Evolutionary conservation across 1,284 basidiomycete genomes (phyloP), one percentile per base, ranked within the genome.

Genomic region (Trichosporon sp.): DNA sequence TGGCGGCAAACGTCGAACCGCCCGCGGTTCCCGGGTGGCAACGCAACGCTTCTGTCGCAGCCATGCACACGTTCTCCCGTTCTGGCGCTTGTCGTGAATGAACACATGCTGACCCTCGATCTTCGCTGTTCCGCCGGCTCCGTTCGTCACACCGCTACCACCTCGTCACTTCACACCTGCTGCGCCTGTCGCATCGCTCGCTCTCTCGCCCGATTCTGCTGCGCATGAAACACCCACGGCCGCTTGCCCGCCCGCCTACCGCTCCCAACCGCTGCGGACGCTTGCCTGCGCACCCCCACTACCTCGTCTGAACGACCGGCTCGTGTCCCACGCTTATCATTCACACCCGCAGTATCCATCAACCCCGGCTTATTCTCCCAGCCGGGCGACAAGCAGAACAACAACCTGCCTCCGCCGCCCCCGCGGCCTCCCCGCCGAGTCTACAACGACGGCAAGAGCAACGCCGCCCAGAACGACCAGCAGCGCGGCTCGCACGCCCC

Each of bases 361-460:
- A 73, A 73, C 66, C 70, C 72, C 21, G 72, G 71, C n/a, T 60
- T 73, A 18, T 73, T 73, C 62, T 66, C 70, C 15, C 56, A 60
- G 56, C 29, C 56, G 6, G 56, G 56, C 4, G 56, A 31, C 66
- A 66, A n/a, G 44, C 68, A 7, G 64, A 68, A 68, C 47, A 68
- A 68, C 47, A 62, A 68, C 38, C 60, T 71, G 65, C 70, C 72
- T 2, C 70, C 70, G 11, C 76, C 77, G 3, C 79, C 80, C 1
- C 78, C 80, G 38, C 75, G 80, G 21, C 80, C 79, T 1, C 77
- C 80, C 7, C 70, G 80, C 25, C 74, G 79, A 2, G 76, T 76
- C 47, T 72, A 74, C 65, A 70, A 72, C 11, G 66, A 72, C n/a
- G 63, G 68, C 47, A 67, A 72, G 3, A 67, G 72, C 35, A 62